Conservation (phyloP, 2,329 filamentous ascomycete species). For the Neonectria ditissima region DNA sequence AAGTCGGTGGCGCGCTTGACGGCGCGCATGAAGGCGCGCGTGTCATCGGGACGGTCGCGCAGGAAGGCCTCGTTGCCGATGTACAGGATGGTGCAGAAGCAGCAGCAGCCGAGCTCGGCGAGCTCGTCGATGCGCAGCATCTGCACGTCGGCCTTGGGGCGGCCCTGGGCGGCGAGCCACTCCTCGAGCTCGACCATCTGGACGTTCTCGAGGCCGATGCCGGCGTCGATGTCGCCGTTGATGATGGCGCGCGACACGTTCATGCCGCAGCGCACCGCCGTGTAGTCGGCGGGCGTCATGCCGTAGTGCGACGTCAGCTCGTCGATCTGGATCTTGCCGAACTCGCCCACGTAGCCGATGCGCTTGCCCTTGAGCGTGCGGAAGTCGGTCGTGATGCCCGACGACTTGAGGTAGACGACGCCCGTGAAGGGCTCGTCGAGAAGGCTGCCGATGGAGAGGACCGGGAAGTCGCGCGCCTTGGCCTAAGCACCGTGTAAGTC, state of each 20-base stretch:
- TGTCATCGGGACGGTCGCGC: slow-evolving; percentile 72
- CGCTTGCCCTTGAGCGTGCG: slow-evolving; percentile 79
- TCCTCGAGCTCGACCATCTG: slow-evolving; percentile 87
- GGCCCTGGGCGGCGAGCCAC: slow-evolving; percentile 74
- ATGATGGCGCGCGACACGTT: slow-evolving; percentile 84
- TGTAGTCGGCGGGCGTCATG: slow-evolving; percentile 79
- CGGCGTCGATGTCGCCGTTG: slow-evolving; percentile 77
- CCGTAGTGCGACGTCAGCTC: slow-evolving; percentile 83
- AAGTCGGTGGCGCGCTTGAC: slow-evolving; percentile 81
- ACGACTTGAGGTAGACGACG: slow-evolving; percentile 80
- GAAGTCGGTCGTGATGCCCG: slow-evolving; percentile 81
- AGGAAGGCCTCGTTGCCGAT: slow-evolving; percentile 82
- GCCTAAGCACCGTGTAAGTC: slow-evolving; percentile 58
- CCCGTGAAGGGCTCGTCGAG: slow-evolving; percentile 86
- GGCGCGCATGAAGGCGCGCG: slow-evolving; percentile 75
- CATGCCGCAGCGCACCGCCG: slow-evolving; percentile 83
- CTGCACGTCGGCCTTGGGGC: slow-evolving; percentile 75
- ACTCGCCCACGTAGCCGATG: slow-evolving; percentile 84
- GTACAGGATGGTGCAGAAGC: slow-evolving; percentile 85
- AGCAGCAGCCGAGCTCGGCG: slow-evolving; percentile 83
- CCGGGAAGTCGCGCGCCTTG: slow-evolving; percentile 80
- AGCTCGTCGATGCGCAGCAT: slow-evolving; percentile 87
- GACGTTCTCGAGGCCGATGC: slow-evolving; percentile 82
- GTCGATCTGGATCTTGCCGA: slow-evolving; percentile 87
- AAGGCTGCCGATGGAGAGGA: slow-evolving; percentile 78